phyloP scores from a whole-genome alignment of 2,329 filamentous ascomycete species.

The Talaromyces funiculosus region DNA sequence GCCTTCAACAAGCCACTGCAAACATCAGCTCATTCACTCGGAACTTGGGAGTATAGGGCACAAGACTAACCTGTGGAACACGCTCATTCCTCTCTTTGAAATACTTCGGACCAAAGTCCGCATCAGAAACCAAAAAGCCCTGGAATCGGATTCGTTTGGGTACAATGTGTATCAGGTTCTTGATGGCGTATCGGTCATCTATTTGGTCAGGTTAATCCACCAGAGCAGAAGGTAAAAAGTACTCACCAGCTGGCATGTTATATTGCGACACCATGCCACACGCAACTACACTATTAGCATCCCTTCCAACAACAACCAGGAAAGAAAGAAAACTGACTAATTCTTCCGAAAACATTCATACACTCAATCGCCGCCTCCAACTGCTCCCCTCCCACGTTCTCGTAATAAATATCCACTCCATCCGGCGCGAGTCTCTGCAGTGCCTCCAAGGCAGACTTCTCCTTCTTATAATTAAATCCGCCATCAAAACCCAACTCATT shows the following conservation, averaged over 20 bases:
- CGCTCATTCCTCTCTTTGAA: conserved; percentile 17
- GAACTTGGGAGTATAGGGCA: neutral
- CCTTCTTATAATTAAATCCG: conserved; percentile 82
- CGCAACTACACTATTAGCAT: conserved; percentile 30
- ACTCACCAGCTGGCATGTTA: conserved; percentile 47
- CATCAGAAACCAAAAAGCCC: conserved; percentile 69
- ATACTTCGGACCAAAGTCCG: conserved; percentile 63
- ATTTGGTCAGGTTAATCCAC: neutral
- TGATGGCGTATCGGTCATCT: conserved; percentile 59
- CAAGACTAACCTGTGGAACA: neutral
- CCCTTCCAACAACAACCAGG: neutral
- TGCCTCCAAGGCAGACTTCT: conserved; percentile 61
- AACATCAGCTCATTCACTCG: conserved; percentile 29
- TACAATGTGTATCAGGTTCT: conserved; percentile 60
- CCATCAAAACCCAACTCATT: conserved; percentile 65
- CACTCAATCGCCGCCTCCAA: conserved; percentile 61
- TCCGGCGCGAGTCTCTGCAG: conserved; percentile 66
- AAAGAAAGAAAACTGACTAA: conserved; percentile 32
- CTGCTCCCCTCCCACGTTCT: conserved; percentile 73
- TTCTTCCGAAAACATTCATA: conserved; percentile 62
- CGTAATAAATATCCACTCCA: conserved; percentile 78
- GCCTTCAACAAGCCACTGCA: conserved; percentile 69
- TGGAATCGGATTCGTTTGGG: conserved; percentile 61
- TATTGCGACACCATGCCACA: conserved; percentile 72
- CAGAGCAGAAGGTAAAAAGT: neutral